These are phyloP conservation scores for Suhomyces pyralidae DNA, from an alignment of 805 yeast species.

Conservation along the genomic window DNA sequence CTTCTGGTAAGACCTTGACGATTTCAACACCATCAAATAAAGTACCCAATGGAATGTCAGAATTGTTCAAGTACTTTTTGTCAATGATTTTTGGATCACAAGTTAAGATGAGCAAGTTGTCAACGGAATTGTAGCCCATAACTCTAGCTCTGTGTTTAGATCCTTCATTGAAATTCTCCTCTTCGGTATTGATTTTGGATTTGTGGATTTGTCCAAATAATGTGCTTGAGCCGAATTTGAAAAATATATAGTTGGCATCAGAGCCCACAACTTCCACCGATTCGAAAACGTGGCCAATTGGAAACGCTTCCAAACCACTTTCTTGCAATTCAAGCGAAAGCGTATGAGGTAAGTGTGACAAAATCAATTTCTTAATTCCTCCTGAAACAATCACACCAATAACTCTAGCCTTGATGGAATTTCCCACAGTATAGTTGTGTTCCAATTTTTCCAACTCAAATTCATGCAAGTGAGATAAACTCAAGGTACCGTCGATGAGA, in stretches of 20 bases:
- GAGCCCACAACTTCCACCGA: slow-evolving; percentile 57
- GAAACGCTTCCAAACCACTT: slow-evolving; percentile 57
- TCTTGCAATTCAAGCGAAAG: slow-evolving; percentile 29
- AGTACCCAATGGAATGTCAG: slow-evolving; percentile 78
- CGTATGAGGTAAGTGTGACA: slow-evolving; percentile 62
- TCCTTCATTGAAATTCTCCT: slow-evolving; percentile 54
- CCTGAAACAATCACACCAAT: slow-evolving; percentile 49
- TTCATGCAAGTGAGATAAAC: slow-evolving; percentile 59
- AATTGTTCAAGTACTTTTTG: slow-evolving; percentile 61
- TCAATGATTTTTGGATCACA: slow-evolving; percentile 63
- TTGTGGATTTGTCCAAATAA: slow-evolving; percentile 72
- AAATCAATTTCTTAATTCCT: slow-evolving; percentile 55
- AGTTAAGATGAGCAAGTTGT: slow-evolving; percentile 64
- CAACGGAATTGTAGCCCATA: slow-evolving; percentile 63
- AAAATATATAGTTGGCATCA: slow-evolving; percentile 55
- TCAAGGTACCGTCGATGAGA: slow-evolving; percentile 66
- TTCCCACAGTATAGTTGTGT: slow-evolving; percentile 66
- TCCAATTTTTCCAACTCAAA: slow-evolving; percentile 48
- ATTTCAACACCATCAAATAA: slow-evolving; percentile 52
- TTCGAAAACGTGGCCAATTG: slow-evolving; percentile 70
- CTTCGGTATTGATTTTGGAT: slow-evolving; percentile 59
- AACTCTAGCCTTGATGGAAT: slow-evolving; percentile 66
- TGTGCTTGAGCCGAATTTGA: slow-evolving; percentile 52
- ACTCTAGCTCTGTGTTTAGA: slow-evolving; percentile 76
- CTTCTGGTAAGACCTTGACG: slow-evolving; percentile 51